phyloP scores from a whole-genome alignment of 805 yeast genomes.

The Candida koratica region DNA sequence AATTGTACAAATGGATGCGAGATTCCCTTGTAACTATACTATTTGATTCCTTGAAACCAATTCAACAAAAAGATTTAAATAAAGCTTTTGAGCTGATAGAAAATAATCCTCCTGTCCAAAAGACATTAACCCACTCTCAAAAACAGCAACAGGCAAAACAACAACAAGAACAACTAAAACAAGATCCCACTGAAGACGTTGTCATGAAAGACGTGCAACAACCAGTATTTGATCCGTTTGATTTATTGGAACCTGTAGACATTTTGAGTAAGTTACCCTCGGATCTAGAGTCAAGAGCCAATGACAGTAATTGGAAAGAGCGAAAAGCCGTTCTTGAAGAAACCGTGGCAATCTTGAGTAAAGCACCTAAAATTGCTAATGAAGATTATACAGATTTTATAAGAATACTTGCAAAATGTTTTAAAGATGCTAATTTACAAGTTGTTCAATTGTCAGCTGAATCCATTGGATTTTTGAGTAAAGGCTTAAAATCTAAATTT shows the following conservation, averaged over 20 bases:
- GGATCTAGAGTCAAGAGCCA: constrained; percentile 51
- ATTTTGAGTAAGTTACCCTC: constrained; percentile 63
- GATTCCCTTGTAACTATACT: constrained; percentile 53
- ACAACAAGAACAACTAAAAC: constrained; percentile 12
- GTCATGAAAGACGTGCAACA: constrained; percentile 26
- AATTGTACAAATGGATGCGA: constrained; percentile 73
- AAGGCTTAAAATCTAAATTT: constrained; percentile 60
- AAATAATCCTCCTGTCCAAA: constrained; percentile 43
- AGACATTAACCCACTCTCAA: constrained; percentile 45
- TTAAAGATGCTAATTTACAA: constrained; percentile 86
- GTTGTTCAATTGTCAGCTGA: constrained; percentile 79
- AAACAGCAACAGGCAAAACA: constrained; percentile 23
- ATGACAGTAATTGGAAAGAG: constrained; percentile 83
- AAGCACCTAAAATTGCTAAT: constrained; percentile 49
- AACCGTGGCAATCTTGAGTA: constrained; percentile 42
- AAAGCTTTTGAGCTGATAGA: constrained; percentile 58
- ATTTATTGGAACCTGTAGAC: constrained; percentile 64
- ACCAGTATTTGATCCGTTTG: constrained; percentile 56
- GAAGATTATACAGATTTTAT: constrained; percentile 67
- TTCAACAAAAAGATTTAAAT: constrained; percentile 81
- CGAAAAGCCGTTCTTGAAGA: constrained; percentile 82
- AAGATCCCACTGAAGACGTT: constrained; percentile 18
- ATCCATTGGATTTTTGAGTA: constrained; percentile 56
- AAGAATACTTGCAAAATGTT: constrained; percentile 60
- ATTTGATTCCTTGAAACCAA: constrained; percentile 76